Conservation (phyloP, 2,329 filamentous ascomycete genomes). For the Aspergillus sp. region DNA sequence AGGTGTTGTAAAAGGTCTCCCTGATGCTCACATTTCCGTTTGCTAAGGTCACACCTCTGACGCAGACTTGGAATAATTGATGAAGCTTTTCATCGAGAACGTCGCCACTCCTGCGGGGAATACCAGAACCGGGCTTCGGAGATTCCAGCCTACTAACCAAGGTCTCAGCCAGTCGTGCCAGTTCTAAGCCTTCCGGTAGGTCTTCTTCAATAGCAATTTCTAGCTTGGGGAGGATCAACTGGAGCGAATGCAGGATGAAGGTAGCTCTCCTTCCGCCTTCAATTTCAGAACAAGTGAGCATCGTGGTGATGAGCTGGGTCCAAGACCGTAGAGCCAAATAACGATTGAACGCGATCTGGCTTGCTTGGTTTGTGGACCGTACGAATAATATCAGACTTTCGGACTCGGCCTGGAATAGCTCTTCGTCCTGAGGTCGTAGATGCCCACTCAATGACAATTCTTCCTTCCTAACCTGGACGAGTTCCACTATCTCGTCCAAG, state of each 20-base stretch:
- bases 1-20: slow-evolving; percentile 87
- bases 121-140: slow-evolving; percentile 40
- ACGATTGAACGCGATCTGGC: slow-evolving; percentile 48
- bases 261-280: slow-evolving; percentile 70
- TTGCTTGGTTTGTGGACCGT: slow-evolving; percentile 44
- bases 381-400: slow-evolving; percentile 42
- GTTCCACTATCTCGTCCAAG: slow-evolving; percentile 69
- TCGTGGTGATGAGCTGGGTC: slow-evolving; percentile 80
- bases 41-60: slow-evolving; percentile 76
- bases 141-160: slow-evolving; percentile 50
- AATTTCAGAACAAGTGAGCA: slow-evolving; percentile 80
- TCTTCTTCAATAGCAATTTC: slow-evolving; percentile 73
- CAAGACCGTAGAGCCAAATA: slow-evolving; percentile 76
- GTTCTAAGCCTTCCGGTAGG: slow-evolving; percentile 69
- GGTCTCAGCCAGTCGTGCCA: slow-evolving; percentile 75
- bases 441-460: slow-evolving; percentile 44
- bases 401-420: slow-evolving; percentile 43
- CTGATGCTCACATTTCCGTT: slow-evolving; percentile 71
- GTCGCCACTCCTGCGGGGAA: slow-evolving; percentile 58
- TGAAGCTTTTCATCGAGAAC: slow-evolving; percentile 86
- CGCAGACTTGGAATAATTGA: slow-evolving; percentile 84
- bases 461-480: slow-evolving; percentile 61
- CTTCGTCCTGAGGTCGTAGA: slow-evolving; percentile 47
- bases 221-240: slow-evolving; percentile 83
- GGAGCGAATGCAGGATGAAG: slow-evolving; percentile 82